phyloP scores from a whole-genome alignment of 164 flowering plant genomes.

The Piper betle region DNA sequence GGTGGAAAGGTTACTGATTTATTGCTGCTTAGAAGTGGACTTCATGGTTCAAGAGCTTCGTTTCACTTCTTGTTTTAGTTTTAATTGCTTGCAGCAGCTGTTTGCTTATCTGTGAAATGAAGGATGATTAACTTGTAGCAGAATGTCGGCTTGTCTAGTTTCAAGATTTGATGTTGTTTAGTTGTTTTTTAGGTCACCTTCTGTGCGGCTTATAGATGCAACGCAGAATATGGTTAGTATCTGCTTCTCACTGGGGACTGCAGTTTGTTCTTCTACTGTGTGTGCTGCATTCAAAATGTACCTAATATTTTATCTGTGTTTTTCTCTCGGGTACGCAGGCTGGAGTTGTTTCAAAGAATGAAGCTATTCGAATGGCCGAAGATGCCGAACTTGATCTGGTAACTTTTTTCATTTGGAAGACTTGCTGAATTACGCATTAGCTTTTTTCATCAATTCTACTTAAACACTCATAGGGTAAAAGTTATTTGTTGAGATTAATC shows the following conservation, averaged over 20 bases:
- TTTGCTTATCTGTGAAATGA: too few relatives aligned
- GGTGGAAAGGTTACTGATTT: too few relatives aligned
- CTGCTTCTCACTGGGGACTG: neutral
- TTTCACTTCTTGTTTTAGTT: too few relatives aligned
- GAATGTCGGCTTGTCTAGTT: neutral
- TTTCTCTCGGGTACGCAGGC: slow-evolving; percentile 25
- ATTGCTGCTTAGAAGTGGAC: too few relatives aligned
- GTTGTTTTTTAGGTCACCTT: slow-evolving; percentile 37
- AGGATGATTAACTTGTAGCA: too few relatives aligned
- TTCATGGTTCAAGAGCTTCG: too few relatives aligned
- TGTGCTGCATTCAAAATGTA: too few relatives aligned
- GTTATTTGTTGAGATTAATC: neutral
- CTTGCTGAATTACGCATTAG: neutral
- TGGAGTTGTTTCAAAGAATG: slow-evolving; percentile 51
- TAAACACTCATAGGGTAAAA: neutral
- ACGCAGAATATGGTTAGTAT: slow-evolving; percentile 64
- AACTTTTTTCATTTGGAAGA: neutral
- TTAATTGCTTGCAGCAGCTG: too few relatives aligned
- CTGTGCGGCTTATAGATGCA: slow-evolving; percentile 74
- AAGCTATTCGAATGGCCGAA: slow-evolving; percentile 66
- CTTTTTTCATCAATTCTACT: neutral
- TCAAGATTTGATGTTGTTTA: neutral
- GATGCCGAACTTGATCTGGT: slow-evolving; percentile 84
- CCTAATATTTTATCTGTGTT: neutral
- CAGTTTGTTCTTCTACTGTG: neutral